Conservation (phyloP, 805 yeast genomes). For the Yamadazyma kitorensis region DNA sequence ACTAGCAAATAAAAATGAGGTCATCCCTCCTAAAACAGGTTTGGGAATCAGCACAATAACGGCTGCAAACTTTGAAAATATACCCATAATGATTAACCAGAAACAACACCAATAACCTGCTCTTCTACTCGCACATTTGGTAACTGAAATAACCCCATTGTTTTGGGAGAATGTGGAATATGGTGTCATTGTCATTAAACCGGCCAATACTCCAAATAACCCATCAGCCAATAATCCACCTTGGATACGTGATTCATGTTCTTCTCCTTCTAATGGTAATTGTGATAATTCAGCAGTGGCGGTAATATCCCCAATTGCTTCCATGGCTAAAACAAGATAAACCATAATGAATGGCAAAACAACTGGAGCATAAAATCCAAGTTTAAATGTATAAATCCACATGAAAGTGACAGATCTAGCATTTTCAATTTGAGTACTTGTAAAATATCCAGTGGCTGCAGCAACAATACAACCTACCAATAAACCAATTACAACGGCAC, state of each 20-base stretch:
- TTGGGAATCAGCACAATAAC: slow-evolving; percentile 62
- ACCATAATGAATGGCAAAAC: slow-evolving; percentile 82
- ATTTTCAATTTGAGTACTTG: slow-evolving; percentile 48
- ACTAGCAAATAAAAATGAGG: slow-evolving; percentile 66
- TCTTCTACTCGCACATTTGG: slow-evolving; percentile 81
- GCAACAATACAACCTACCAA: slow-evolving; percentile 88
- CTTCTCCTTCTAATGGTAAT: slow-evolving; percentile 72
- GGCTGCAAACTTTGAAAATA: slow-evolving; percentile 81
- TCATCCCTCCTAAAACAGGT: slow-evolving; percentile 76
- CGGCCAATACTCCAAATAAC: slow-evolving; percentile 69
- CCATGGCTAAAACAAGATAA: slow-evolving; percentile 80
- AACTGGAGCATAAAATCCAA: slow-evolving; percentile 74
- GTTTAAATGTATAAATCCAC: slow-evolving; percentile 82
- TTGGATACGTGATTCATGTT: slow-evolving; percentile 79
- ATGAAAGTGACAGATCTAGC: slow-evolving; percentile 82
- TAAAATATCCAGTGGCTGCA: slow-evolving; percentile 84
- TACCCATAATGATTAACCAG: slow-evolving; percentile 79
- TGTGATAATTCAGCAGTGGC: slow-evolving; percentile 90
- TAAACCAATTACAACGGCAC: slow-evolving; percentile 83
- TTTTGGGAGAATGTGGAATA: slow-evolving; percentile 90
- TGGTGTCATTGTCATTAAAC: slow-evolving; percentile 76
- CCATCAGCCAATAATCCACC: slow-evolving; percentile 93
- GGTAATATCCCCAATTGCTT: slow-evolving; percentile 89
- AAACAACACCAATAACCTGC: slow-evolving; percentile 77
- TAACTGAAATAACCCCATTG: slow-evolving; percentile 88